Percentiles rank a stretch among this genome's conserved stretches.
These are phyloP conservation scores for Coriolopsis trogii DNA, from an alignment of 1,284 basidiomycete genomes.

Conservation along the genomic window DNA sequence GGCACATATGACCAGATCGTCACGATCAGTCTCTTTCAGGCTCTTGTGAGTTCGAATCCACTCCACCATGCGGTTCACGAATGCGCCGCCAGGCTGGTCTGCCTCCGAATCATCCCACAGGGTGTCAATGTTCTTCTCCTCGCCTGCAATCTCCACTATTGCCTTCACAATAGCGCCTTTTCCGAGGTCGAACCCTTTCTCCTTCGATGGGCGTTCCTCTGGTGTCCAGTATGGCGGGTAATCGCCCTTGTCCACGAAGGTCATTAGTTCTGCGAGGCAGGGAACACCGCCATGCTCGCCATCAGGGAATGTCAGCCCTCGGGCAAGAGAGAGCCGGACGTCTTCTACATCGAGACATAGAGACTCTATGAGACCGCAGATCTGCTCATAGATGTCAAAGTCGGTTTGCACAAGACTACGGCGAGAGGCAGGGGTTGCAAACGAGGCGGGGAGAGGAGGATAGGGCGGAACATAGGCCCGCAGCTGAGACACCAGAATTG, in stretches of 20 bases:
- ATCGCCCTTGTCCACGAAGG: constrained; percentile 72
- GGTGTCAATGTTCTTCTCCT: constrained; percentile 77
- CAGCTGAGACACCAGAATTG: constrained; percentile 62
- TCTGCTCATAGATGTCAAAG: constrained; percentile 72
- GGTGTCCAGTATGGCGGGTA: constrained; percentile 66
- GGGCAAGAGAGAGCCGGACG: constrained; percentile 69
- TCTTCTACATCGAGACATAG: constrained; percentile 76
- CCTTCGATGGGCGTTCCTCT: constrained; percentile 46
- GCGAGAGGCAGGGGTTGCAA: constrained; percentile 46
- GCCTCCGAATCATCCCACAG: constrained; percentile 70
- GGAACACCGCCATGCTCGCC: constrained; percentile 56
- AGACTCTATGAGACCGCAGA: constrained; percentile 75
- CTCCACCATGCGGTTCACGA: constrained; percentile 72
- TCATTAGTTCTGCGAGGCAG: constrained; percentile 63
- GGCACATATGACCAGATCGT: constrained; percentile 84
- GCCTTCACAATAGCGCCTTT: constrained; percentile 86
- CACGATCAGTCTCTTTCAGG: constrained; percentile 45
- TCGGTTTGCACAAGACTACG: constrained; percentile 64
- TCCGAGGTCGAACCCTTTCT: constrained; percentile 77
- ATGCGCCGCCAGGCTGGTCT: constrained; percentile 62
- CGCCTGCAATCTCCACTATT: constrained; percentile 83
- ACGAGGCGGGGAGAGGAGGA: constrained; percentile 40
- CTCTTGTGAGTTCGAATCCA: constrained; percentile 69
- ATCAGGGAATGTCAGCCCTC: constrained; percentile 59
- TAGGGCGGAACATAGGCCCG: constrained; percentile 59